Evolutionary conservation across 1,284 basidiomycete species (phyloP).

Genomic region (Takashimella koratensis): DNA sequence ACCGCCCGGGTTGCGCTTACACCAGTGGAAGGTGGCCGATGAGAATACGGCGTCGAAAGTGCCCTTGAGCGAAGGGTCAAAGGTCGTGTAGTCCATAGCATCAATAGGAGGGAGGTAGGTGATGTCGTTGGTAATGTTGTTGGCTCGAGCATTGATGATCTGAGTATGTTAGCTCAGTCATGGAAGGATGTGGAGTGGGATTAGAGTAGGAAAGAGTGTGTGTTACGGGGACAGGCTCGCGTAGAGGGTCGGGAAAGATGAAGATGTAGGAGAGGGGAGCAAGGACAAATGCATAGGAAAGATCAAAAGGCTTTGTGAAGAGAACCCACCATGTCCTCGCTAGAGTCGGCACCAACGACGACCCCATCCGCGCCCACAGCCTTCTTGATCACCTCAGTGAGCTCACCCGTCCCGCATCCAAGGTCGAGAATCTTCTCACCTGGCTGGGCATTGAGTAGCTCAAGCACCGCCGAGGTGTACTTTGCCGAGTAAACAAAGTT

Average conservation of each 20-base stretch:
- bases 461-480: conserved; percentile 61
- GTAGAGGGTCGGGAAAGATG: too few relatives aligned
- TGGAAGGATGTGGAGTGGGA: too few relatives aligned
- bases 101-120: not conserved
- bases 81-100: conserved; percentile 7
- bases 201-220: too few relatives aligned
- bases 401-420: conserved; percentile 76
- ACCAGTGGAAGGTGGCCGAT: conserved; percentile 79
- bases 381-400: conserved; percentile 59
- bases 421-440: conserved; percentile 72
- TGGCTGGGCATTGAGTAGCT: conserved; percentile 58
- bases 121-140: not conserved
- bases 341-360: conserved; percentile 67
- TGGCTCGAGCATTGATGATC: not conserved
- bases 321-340: conserved; percentile 64
- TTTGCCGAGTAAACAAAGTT: conserved; percentile 69
- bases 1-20: conserved; percentile 64
- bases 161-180: not conserved
- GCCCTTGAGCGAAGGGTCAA: conserved; percentile 22
- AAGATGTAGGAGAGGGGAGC: not conserved
- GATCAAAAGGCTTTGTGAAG: too few relatives aligned
- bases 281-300: too few relatives aligned
- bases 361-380: conserved; percentile 57
- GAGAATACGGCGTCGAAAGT: conserved; percentile 61
- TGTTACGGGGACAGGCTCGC: too few relatives aligned